Percentiles rank a stretch among this genome's conserved stretches.
Evolutionary conservation across 805 yeast genomes (phyloP).

Genomic region (Sungouiella thailandica): DNA sequence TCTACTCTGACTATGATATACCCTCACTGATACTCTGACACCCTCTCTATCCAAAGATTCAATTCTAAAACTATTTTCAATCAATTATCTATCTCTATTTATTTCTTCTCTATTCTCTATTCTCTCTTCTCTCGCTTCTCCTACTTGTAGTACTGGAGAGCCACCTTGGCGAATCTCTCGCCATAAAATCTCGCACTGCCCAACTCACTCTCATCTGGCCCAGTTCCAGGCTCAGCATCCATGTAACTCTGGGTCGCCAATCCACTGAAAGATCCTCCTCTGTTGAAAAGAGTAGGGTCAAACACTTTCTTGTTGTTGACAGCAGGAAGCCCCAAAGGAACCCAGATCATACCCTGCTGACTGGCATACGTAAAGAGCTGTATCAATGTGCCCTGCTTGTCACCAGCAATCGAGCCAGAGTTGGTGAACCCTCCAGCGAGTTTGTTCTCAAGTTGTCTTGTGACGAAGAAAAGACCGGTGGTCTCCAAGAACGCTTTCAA

Average conservation of each 20-base stretch:
- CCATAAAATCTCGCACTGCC: not conserved
- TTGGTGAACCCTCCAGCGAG: not conserved
- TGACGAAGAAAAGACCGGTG: not conserved
- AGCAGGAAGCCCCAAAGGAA: not conserved
- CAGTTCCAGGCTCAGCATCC: not conserved
- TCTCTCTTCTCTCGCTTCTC: too few relatives aligned
- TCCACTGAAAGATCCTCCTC: not conserved
- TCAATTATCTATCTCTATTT: too few relatives aligned
- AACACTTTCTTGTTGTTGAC: not conserved
- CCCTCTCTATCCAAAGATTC: too few relatives aligned
- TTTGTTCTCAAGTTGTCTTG: not conserved
- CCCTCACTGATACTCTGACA: too few relatives aligned
- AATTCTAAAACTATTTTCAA: too few relatives aligned
- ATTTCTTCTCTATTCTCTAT: too few relatives aligned
- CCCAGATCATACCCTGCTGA: not conserved
- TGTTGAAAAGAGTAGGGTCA: not conserved
- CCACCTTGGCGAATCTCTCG: not conserved
- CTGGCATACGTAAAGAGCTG: not conserved
- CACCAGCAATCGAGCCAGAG: not conserved
- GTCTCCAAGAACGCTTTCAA: not conserved
- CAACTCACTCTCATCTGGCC: not conserved
- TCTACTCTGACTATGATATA: too few relatives aligned
- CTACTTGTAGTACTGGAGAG: not conserved
- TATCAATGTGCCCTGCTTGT: not conserved
- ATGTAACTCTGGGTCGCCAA: not conserved